Evolutionary conservation across 108 stramenopile genomes (phyloP), one percentile per base, ranked within the genome.

Genomic region (Licmophora abbreviata): DNA sequence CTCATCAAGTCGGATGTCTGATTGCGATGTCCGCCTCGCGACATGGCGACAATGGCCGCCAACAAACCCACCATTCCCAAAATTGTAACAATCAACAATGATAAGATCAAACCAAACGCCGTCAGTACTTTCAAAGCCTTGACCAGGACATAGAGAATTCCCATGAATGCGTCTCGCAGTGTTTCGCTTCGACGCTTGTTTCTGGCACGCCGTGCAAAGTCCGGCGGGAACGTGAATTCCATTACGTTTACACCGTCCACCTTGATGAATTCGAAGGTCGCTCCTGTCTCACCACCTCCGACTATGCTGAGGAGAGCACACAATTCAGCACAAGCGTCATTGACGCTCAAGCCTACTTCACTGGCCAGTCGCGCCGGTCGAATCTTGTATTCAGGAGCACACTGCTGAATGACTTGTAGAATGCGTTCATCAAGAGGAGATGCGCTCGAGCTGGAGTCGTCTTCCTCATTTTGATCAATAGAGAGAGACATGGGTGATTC

Each of bases 81-180:
- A 54, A 85, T 53, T 1, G 73, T 66, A 1, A 92, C 33, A 28
- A 92, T 83, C 12, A 79, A 37, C 12, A 83, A 59, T 44, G 79
- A 81, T 12, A 92, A 46, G 23, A 92, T 83, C 33, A 92, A 55
- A 5, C 85, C 85, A 73, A 92, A 92, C 0, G 85, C 85, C 12
- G 81, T 81, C 21, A 85, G 22, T 11, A 83, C 52, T 48, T 87
- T 82, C 40, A 77, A 12, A 14, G 62, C 51, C 32, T 77, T 83
- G 15, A 74, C 36, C 11, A 62, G 3, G 1, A 71, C 48, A 8
- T 53, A 14, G 9, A 51, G 18, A 15, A 67, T 8, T 0, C 20
- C 44, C 18, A 12, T 26, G 1, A 85, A 37, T 4, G 51, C 29
- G 28, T 70, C 46, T 26, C 63, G 43, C 23, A 56, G 64, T 47